Percentiles rank a stretch among this genome's conserved stretches.
These are phyloP conservation scores for Dichotomopilus funicola DNA, from an alignment of 2,329 filamentous ascomycete species.

Conservation along the genomic window DNA sequence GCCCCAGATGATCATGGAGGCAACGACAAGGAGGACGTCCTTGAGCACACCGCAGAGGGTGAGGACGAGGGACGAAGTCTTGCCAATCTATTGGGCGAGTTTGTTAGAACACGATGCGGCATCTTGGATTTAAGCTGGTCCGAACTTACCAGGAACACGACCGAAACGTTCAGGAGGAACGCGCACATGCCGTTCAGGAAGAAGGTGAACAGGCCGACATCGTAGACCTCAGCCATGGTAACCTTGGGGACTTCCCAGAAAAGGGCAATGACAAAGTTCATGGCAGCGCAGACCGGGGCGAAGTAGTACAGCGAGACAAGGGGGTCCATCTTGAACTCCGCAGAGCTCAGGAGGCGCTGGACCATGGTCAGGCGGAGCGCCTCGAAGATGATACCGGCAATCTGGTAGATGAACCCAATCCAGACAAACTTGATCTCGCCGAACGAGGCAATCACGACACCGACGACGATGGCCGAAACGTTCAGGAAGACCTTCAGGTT, in stretches of 20 bases:
- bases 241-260: conserved; percentile 67
- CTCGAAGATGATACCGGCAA: conserved; percentile 73
- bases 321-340: conserved; percentile 89
- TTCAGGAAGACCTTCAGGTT: conserved; percentile 86
- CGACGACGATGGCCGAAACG: conserved; percentile 88
- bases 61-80: conserved; percentile 78
- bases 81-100: conserved; percentile 60
- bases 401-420: conserved; percentile 72
- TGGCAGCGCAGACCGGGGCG: conserved; percentile 72
- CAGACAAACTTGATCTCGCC: conserved; percentile 93
- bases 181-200: conserved; percentile 71
- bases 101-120: conserved; percentile 23
- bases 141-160: conserved; percentile 72
- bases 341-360: conserved; percentile 70
- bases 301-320: conserved; percentile 88
- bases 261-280: conserved; percentile 70
- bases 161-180: conserved; percentile 76
- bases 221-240: conserved; percentile 62
- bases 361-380: conserved; percentile 79
- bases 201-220: conserved; percentile 66
- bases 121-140: neutral
- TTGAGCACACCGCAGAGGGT: conserved; percentile 84
- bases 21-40: conserved; percentile 74
- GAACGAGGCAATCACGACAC: conserved; percentile 88
- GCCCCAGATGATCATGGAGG: conserved; percentile 76